phyloP scores from a whole-genome alignment of 208 protist species.

The Trypanosoma boissoni region DNA sequence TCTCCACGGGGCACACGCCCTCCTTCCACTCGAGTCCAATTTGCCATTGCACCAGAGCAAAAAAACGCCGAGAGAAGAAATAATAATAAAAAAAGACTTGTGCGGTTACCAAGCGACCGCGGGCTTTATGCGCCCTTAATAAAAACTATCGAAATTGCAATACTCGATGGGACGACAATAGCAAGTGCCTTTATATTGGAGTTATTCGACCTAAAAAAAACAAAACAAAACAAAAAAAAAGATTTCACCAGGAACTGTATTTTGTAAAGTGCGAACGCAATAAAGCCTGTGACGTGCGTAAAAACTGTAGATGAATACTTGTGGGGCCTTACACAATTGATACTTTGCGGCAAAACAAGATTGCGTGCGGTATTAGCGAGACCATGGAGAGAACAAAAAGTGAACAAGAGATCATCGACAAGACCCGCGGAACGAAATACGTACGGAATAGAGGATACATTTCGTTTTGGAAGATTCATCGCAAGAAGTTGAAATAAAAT shows the following conservation, averaged over 20 bases:
- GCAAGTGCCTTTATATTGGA: slow-evolving; percentile 33
- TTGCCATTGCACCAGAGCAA: too few species aligned
- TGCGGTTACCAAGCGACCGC: slow-evolving; percentile 39
- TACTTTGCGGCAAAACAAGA: slow-evolving; percentile 57
- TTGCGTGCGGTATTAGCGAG: slow-evolving; percentile 57
- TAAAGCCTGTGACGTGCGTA: slow-evolving; percentile 48
- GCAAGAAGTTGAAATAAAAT: too few species aligned
- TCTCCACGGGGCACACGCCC: too few species aligned
- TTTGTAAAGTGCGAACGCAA: slow-evolving; percentile 54
- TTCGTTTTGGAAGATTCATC: slow-evolving; percentile 2
- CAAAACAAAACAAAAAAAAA: too few species aligned
- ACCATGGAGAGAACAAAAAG: slow-evolving; percentile 36
- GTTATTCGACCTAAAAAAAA: too few species aligned
- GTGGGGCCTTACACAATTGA: slow-evolving; percentile 36
- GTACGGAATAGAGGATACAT: slow-evolving; percentile 54
- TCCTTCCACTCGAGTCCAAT: too few species aligned
- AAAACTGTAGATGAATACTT: slow-evolving; percentile 47
- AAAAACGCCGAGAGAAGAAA: slow-evolving; percentile 51
- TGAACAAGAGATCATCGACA: slow-evolving; percentile 44
- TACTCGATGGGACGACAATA: slow-evolving; percentile 39
- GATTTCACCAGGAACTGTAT: slow-evolving; percentile 35
- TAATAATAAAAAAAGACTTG: slow-evolving; percentile 50
- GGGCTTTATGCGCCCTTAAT: slow-evolving; percentile 48
- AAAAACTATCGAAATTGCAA: slow-evolving; percentile 44
- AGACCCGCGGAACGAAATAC: slow-evolving; percentile 48